Base-by-base conservation (phyloP, 495 filamentous ascomycete genomes). In the Aspergillus nanangensis region DNA sequence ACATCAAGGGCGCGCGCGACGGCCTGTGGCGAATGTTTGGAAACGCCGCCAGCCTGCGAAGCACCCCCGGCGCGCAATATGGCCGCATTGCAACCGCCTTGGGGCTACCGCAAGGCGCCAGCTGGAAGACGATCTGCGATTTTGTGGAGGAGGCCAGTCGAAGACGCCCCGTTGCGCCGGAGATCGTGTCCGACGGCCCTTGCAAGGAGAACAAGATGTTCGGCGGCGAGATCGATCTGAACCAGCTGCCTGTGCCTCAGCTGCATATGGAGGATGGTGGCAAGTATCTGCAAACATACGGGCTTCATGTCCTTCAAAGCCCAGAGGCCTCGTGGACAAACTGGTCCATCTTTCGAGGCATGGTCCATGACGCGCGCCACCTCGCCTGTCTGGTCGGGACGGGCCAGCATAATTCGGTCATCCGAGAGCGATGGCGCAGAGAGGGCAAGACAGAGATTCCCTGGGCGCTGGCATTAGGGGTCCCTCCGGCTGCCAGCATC, bases 401-500 rank as follows among this genome's bases (percentile, higher is more conserved):
- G 7, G 47, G 44, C 1, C 64, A 68, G 48, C 49, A 65, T 32
- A 59, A 58, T 23, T 48, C 53, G n/a, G 21, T 46, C 18, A 63
- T 68, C 15, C 41, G 38, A 2, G 44, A 65, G 40, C 44, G 47
- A 42, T 68, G 60, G 62, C 58, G 55, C 15, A 47, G 44, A 0
- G 45, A 43, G n/a, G 54, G 54, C 0, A 27, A 59, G 19, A n/a
- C n/a, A n/a, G 58, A 65, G 32, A 48, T 54, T 35, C 62, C 65
- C 0, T 69, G 51, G 54, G 58, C 65, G 7, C 40, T 62, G 1
- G 41, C 38, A 8, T 54, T 66, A 17, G 62, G 65, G 7, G 65
- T 64, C 8, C 65, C 65, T 0, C 60, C 65, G 1, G 62, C 62
- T 0, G 65, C 61, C 0, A 58, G 57, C 27, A 66, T 69, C 53